Conservation (phyloP, 2,329 filamentous ascomycete genomes). For the Calonectria naviculata region DNA sequence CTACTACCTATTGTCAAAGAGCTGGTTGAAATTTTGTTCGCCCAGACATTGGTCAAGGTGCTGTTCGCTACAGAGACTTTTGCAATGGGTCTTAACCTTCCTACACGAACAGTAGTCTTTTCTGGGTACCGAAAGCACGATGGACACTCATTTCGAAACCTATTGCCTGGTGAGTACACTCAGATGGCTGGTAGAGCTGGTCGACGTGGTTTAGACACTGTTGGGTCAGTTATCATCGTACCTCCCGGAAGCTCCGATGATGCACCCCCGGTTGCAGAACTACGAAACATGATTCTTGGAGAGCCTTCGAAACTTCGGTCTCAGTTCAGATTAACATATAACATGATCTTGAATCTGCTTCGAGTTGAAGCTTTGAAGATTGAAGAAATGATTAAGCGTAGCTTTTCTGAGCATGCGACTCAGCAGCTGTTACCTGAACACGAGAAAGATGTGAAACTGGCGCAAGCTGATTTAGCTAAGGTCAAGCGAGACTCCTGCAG, state of each 20-base stretch:
- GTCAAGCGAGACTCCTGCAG: conserved; percentile 87
- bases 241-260: conserved; percentile 83
- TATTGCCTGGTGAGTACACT: conserved; percentile 95
- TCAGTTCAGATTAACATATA: conserved; percentile 97
- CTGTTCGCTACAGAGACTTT: conserved; percentile 98
- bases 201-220: conserved; percentile 89
- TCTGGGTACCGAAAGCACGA: conserved; percentile 98
- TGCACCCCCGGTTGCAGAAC: conserved; percentile 83
- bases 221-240: conserved; percentile 95
- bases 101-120: conserved; percentile 96
- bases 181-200: conserved; percentile 98
- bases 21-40: conserved; percentile 95
- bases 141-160: conserved; percentile 88
- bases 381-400: conserved; percentile 99
- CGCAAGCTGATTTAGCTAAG: conserved; percentile 90
- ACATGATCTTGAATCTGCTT: conserved; percentile 97
- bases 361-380: conserved; percentile 98
- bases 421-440: conserved; percentile 95
- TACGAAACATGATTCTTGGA: conserved; percentile 95
- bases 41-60: conserved; percentile 94
- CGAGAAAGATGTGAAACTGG: conserved; percentile 92
- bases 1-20: conserved; percentile 97
- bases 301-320: conserved; percentile 95
- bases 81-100: conserved; percentile 96
- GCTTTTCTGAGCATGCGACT: conserved; percentile 97